Evolutionary conservation across 2,329 filamentous ascomycete genomes (phyloP).

Genomic region (Xylariaceae sp.): DNA sequence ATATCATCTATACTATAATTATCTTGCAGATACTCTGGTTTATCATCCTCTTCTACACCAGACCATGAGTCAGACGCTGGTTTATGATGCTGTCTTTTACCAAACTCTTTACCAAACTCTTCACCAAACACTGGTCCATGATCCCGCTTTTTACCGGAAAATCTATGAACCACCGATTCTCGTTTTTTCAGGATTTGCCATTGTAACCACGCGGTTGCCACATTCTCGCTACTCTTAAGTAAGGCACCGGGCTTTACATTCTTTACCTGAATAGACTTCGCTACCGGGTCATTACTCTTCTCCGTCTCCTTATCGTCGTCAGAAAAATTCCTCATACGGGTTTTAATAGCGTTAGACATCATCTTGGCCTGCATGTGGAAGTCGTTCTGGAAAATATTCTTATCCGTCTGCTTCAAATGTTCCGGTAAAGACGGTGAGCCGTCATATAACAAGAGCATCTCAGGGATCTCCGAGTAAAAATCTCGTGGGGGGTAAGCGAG

Average conservation of each 20-base stretch:
- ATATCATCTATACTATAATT: no score
- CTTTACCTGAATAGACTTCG: conserved; percentile 35
- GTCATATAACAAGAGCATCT: conserved; percentile 45
- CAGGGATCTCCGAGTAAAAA: conserved; percentile 46
- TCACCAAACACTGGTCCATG: no score
- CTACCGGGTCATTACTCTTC: conserved; percentile 26
- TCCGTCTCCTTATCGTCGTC: conserved; percentile 40
- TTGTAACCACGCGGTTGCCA: conserved; percentile 21
- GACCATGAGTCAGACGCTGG: no score
- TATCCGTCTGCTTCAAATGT: conserved; percentile 16
- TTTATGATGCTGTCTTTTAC: no score
- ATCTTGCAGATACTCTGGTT: no score
- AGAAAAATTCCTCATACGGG: conserved; percentile 39
- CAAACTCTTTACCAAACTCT: no score
- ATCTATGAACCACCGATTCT: no score
- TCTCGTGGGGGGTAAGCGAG: conserved; percentile 44
- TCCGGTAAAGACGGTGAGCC: conserved; percentile 22
- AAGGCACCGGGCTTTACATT: conserved; percentile 37
- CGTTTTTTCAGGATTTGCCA: no score
- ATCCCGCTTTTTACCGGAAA: no score
- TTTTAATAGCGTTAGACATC: conserved; percentile 43
- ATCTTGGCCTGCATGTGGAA: conserved; percentile 44
- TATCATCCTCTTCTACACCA: no score
- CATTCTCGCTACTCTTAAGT: conserved; percentile 20
- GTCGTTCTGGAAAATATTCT: conserved; percentile 34